phyloP scores from a whole-genome alignment of 192 early-diverging fungal species.

The Phycomyces nitens region DNA sequence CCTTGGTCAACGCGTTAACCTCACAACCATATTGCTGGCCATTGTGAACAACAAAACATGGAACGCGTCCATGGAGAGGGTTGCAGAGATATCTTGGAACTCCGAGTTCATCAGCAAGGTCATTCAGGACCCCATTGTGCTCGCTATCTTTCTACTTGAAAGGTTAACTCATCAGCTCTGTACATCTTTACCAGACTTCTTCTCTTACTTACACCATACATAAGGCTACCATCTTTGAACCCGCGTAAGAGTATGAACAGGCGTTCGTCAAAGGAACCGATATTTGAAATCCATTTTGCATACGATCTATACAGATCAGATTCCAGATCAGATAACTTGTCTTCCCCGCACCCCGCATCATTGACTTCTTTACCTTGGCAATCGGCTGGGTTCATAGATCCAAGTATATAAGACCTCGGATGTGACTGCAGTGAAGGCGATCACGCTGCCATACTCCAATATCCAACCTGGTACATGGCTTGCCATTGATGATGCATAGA shows the following conservation, averaged over 20 bases:
- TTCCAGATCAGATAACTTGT: no score
- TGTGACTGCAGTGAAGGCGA: conserved; percentile 48
- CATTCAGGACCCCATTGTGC: not conserved
- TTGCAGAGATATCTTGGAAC: conserved; percentile 30
- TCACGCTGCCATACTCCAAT: conserved; percentile 43
- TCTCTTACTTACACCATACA: conserved; percentile 30
- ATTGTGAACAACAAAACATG: conserved; percentile 52
- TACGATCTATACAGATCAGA: conserved; percentile 39
- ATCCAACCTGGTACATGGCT: conserved; percentile 41
- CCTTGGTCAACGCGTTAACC: conserved; percentile 29
- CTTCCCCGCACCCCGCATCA: no score
- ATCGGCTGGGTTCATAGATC: conserved; percentile 50
- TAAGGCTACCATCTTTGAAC: conserved; percentile 37
- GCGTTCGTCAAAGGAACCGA: conserved; percentile 54
- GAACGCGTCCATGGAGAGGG: conserved; percentile 37
- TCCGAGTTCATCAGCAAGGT: conserved; percentile 23
- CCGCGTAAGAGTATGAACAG: conserved; percentile 43
- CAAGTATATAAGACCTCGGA: conserved; percentile 65
- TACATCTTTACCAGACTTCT: no score
- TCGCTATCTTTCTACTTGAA: not conserved
- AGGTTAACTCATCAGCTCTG: not conserved
- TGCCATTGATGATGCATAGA: conserved; percentile 25
- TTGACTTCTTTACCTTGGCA: conserved; percentile 41
- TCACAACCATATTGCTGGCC: conserved; percentile 47
- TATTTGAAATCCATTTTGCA: conserved; percentile 57